These are phyloP conservation scores for Brassica incana DNA, from an alignment of 345 rosid genomes.

Conservation along the genomic window DNA sequence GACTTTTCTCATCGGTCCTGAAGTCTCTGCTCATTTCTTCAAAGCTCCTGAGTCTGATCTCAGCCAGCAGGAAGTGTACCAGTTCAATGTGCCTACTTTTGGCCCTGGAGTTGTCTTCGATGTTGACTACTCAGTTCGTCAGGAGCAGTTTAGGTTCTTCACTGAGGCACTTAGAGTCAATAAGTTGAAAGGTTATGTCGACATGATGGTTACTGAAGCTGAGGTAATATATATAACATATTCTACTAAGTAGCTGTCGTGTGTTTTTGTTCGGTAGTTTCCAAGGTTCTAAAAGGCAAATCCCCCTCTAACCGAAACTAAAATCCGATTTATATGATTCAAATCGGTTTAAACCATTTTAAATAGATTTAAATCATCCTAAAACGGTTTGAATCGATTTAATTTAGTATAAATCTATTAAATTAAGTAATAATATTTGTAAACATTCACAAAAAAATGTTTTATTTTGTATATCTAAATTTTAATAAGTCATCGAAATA, in stretches of 20 bases:
- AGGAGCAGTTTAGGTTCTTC: slow-evolving; percentile 95
- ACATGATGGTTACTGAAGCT: slow-evolving; percentile 93
- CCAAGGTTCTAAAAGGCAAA: not conserved
- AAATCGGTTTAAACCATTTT: too few relatives aligned
- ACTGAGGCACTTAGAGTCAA: slow-evolving; percentile 82
- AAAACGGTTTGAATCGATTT: too few relatives aligned
- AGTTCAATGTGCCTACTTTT: slow-evolving; percentile 93
- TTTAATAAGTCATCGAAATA: too few relatives aligned
- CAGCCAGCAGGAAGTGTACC: slow-evolving; percentile 96
- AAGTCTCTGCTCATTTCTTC: slow-evolving; percentile 95
- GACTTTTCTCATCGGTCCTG: slow-evolving; percentile 94
- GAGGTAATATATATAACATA: slow-evolving; percentile 45
- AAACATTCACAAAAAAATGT: too few relatives aligned
- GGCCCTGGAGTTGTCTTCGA: slow-evolving; percentile 98
- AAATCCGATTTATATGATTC: too few relatives aligned
- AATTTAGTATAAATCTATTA: too few relatives aligned
- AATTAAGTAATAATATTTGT: too few relatives aligned
- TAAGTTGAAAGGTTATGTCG: slow-evolving; percentile 89
- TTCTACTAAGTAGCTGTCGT: slow-evolving; percentile 35
- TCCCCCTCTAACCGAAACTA: too few relatives aligned
- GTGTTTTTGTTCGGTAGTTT: not conserved
- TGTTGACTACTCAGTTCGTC: slow-evolving; percentile 82
- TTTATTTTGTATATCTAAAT: too few relatives aligned
- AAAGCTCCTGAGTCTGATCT: slow-evolving; percentile 87
- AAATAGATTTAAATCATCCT: too few relatives aligned